phyloP scores from a whole-genome alignment of 257 asterid species.

The Hygrophila difformis region DNA sequence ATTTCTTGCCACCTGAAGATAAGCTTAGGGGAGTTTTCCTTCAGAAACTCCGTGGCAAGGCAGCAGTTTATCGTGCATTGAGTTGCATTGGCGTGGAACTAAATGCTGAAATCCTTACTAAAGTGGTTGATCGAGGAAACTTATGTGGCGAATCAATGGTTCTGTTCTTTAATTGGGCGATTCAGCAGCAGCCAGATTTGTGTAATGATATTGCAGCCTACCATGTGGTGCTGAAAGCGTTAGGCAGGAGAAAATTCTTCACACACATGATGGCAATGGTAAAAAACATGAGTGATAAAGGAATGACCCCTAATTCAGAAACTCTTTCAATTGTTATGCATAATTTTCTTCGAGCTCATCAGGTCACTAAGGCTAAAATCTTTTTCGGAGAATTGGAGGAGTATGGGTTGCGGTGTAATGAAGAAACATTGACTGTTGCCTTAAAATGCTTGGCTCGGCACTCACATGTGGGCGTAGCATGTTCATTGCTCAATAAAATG shows the following conservation, averaged over 20 bases:
- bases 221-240: slow-evolving; percentile 50
- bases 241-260: slow-evolving; percentile 72
- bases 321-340: slow-evolving; percentile 59
- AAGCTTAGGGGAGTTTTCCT: slow-evolving; percentile 77
- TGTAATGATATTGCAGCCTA: slow-evolving; percentile 20
- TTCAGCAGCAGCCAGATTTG: slow-evolving; percentile 34
- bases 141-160: slow-evolving; percentile 57
- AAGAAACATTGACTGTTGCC: slow-evolving; percentile 40
- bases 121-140: slow-evolving; percentile 57
- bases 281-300: slow-evolving; percentile 35
- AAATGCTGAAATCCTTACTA: slow-evolving; percentile 37
- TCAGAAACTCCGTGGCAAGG: slow-evolving; percentile 43
- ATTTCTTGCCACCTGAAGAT: slow-evolving; percentile 60
- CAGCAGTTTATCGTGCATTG: slow-evolving; percentile 38
- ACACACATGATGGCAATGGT: slow-evolving; percentile 50
- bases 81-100: slow-evolving; percentile 39
- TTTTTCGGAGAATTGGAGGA: slow-evolving; percentile 45
- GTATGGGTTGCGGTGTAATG: slow-evolving; percentile 37
- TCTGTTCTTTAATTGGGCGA: slow-evolving; percentile 61
- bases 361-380: slow-evolving; percentile 47
- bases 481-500: slow-evolving; percentile 49
- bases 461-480: slow-evolving; percentile 50
- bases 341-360: slow-evolving; percentile 51
- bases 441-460: slow-evolving; percentile 49
- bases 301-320: slow-evolving; percentile 34